These are phyloP conservation scores for Blastobotrys petasosporus DNA, from an alignment of 1,139 yeast genomes.

Conservation along the genomic window DNA sequence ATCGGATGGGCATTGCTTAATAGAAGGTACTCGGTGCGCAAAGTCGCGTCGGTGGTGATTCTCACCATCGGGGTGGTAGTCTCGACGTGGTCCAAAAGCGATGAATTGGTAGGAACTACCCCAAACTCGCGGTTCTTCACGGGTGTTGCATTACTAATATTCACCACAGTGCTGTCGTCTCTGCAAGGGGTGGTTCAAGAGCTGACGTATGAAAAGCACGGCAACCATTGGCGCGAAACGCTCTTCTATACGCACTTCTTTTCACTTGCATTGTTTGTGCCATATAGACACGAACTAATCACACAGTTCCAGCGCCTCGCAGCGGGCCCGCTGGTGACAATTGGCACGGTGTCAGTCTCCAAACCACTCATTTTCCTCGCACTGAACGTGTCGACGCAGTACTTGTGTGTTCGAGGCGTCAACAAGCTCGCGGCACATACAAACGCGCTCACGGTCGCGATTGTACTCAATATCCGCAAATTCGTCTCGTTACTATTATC, in stretches of 20 bases:
- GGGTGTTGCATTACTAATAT: conserved; percentile 43
- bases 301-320: conserved; percentile 13
- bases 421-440: conserved; percentile 53
- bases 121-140: conserved; percentile 12
- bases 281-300: conserved; percentile 26
- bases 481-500: conserved; percentile 55
- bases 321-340: background rate
- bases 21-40: conserved; percentile 43
- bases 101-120: too few species aligned
- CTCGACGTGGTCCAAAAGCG: conserved; percentile 36
- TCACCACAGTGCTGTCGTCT: conserved; percentile 48
- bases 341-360: conserved; percentile 10
- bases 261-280: conserved; percentile 50
- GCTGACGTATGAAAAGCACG: conserved; percentile 43
- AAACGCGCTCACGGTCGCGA: conserved; percentile 55
- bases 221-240: conserved; percentile 57
- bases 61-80: conserved; percentile 54
- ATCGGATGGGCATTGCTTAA: conserved; percentile 44
- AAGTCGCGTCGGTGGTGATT: conserved; percentile 46
- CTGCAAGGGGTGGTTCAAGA: conserved; percentile 55
- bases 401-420: conserved; percentile 61
- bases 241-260: conserved; percentile 56
- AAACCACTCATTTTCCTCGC: conserved; percentile 29
- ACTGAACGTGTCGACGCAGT: conserved; percentile 55
- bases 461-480: conserved; percentile 55